Evolutionary conservation across 1,284 basidiomycete genomes (phyloP), one percentile per base, ranked within the genome.

Genomic region (Phellopilus nigrolimitatus): DNA sequence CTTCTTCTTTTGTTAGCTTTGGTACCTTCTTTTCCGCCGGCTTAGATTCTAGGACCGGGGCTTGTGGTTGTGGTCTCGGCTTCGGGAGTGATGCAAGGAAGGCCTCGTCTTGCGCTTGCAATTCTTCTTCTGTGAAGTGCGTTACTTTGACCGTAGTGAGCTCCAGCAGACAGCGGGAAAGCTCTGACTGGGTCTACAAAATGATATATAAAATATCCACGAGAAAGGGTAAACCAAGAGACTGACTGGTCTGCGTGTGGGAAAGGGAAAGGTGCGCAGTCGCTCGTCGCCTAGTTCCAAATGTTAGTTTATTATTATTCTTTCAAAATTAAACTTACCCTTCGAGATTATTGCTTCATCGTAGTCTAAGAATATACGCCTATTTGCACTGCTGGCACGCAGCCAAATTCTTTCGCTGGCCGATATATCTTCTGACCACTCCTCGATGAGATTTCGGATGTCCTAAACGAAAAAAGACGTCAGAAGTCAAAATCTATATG

Each of bases 241-340:
- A 74, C 87, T 57, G 64, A 94, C 91, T 7, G 94, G 93, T 58
- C 94, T 77, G 25, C 92, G 82, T 1, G 94, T 97, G 4, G 92
- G 92, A 68, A 97, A 97, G 0, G 93, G 92, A 67, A 95, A 95
- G 0, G 84, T 88, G 43, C 93, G 80, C 28, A 97, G 70, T 38
- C 94, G 77, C 19, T 80, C 78, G 60, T 97, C 91, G 19, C 75
- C 78, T 76, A 25, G 22, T 47, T 24, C 17, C 27, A 15, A 15
- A 13, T 13, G 15, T 37, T 15, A n/a, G 12, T 10, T 30, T 6
- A 55, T 17, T 15, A 8, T 17, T 24, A 13, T 47, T 6, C 8
- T 3, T 25, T 4, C 28, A 44, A 34, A 34, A 39, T 41, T 30
- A 41, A 1, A 27, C 41, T 27, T 37, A 44, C 76, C 71, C 70